Evolutionary conservation across 768 basidiomycete species (phyloP), one percentile per base, ranked within the genome.

Genomic region (Nidularia sp.): DNA sequence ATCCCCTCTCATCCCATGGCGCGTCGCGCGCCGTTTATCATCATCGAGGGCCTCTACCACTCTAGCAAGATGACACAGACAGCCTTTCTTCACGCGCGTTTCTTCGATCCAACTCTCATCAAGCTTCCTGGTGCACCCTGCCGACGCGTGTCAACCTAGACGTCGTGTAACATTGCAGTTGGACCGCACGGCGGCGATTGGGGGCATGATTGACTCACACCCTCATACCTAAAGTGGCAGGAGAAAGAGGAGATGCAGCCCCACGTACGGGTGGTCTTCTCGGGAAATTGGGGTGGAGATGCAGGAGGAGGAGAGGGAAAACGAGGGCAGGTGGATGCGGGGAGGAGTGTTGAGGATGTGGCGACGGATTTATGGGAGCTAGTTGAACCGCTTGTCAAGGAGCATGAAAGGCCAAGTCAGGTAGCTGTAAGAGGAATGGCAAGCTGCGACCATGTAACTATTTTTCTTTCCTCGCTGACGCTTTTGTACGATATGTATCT

Each of bases 61-160:
- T 93, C 91, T 0, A 96, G 97, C 10, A 98, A 98, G 66, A 90
- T 87, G 33, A 99, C 94, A 0, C 97, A 98, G 63, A 84, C 85
- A 0, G 70, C 78, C 0, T 69, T 73, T 12, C 81, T 97, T 33
- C 73, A 80, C 39, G 64, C 76, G 0, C 76, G 76, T 44, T 72
- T 95, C 44, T 66, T 74, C 18, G 62, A 72, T 5, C 83, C 83
- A 10, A 73, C 80, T 49, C 71, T 88, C 15, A 68, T 90, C 62
- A 93, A 96, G 66, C 98, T 98, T 67, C 97, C 96, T 45, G 95
- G 96, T 96, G 55, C 66, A 75, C 47, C 10, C 35, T 43, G n/a
- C 31, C 41, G 29, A 36, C 42, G 3, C 4, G 10, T 2, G 9
- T 39, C 15, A 39, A 9, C 15, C 36, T 39, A 9, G 36, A 18